These are phyloP conservation scores for Brassica balearica DNA, from an alignment of 441 rosid species.

Conservation along the genomic window DNA sequence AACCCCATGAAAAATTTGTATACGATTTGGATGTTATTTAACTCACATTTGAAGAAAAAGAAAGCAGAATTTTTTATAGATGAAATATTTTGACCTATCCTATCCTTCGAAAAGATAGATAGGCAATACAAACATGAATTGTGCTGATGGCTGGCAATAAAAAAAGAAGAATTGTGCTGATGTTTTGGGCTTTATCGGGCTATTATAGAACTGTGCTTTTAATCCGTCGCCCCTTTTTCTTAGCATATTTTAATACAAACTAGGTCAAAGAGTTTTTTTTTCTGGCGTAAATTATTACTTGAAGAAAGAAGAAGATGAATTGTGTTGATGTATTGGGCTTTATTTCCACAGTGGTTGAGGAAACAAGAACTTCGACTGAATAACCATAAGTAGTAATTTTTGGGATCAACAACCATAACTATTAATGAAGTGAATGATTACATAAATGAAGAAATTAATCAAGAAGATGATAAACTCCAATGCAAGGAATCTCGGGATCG, in stretches of 20 bases:
- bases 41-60: slow-evolving; percentile 13
- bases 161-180: not conserved
- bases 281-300: slow-evolving; percentile 3
- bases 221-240: not conserved
- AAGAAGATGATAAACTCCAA: not conserved
- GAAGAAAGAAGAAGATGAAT: not conserved
- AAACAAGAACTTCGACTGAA: not conserved
- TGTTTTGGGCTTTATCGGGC: slow-evolving; percentile 30
- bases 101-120: not conserved
- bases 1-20: not conserved
- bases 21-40: not conserved
- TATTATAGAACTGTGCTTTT: slow-evolving; percentile 5
- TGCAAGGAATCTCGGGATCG: too few species aligned
- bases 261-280: not conserved
- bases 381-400: not conserved
- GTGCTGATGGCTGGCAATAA: not conserved
- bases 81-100: slow-evolving; percentile 15
- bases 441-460: not conserved
- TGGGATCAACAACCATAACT: not conserved
- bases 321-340: not conserved
- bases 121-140: not conserved
- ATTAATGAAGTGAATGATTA: not conserved
- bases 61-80: slow-evolving; percentile 13
- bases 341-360: not conserved
- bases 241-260: not conserved